Percentiles rank a stretch among this genome's conserved stretches.
These are phyloP conservation scores for Limnanthes douglasii DNA, from an alignment of 345 rosid species.

Conservation along the genomic window DNA sequence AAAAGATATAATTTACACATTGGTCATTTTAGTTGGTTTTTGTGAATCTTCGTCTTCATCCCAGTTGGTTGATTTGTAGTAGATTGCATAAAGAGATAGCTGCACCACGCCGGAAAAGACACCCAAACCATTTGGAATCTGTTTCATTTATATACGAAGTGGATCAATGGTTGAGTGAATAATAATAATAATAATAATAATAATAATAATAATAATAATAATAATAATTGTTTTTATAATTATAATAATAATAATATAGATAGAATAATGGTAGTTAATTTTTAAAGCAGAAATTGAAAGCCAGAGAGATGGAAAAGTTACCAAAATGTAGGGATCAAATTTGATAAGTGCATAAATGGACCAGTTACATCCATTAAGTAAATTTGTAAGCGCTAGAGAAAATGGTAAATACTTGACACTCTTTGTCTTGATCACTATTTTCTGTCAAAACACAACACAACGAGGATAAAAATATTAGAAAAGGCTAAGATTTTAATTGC, in stretches of 20 bases:
- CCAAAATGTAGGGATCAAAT: constrained; percentile 54
- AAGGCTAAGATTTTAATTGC: background rate
- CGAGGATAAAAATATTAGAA: background rate
- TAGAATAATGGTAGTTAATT: background rate
- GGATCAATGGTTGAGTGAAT: too few species aligned
- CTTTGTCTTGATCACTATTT: constrained; percentile 59
- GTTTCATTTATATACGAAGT: too few species aligned
- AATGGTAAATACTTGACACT: constrained; percentile 94
- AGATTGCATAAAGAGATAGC: constrained; percentile 37
- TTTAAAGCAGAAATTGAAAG: too few species aligned
- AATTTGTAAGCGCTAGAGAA: constrained; percentile 43
- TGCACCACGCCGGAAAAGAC: constrained; percentile 39
- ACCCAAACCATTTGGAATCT: constrained; percentile 79
- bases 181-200: too few species aligned
- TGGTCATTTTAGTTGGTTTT: too few species aligned
- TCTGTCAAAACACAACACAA: constrained; percentile 28
- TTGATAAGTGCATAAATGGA: constrained; percentile 50
- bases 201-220: too few species aligned
- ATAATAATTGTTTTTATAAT: too few species aligned
- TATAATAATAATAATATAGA: background rate
- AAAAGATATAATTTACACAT: too few species aligned
- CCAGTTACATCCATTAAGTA: constrained; percentile 62
- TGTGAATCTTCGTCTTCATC: too few species aligned
- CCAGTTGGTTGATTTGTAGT: constrained; percentile 42
- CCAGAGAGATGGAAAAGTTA: constrained; percentile 9